These are phyloP conservation scores for Sarocladiaceae sp. DNA, from an alignment of 2,329 filamentous ascomycete species.

Conservation along the genomic window DNA sequence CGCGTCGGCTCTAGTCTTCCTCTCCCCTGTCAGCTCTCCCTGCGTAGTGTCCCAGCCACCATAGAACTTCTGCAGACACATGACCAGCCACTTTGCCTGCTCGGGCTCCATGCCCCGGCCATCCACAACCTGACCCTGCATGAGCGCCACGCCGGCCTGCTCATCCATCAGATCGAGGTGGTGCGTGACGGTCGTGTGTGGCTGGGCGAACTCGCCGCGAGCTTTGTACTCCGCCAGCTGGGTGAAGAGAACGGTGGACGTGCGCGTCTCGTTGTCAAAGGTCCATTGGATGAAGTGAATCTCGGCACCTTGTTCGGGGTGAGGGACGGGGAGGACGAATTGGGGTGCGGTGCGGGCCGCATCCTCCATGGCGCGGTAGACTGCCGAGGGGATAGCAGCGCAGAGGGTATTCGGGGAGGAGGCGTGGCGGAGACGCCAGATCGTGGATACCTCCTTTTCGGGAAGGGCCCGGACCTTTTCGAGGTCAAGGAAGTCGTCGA, in stretches of 20 bases:
- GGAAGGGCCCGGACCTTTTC: slow-evolving; percentile 69
- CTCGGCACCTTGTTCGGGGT: slow-evolving; percentile 64
- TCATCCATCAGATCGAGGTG: slow-evolving; percentile 71
- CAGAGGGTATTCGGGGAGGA: slow-evolving; percentile 68
- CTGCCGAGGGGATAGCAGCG: slow-evolving; percentile 67
- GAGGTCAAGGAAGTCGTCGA: slow-evolving; percentile 62
- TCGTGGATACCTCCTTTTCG: slow-evolving; percentile 71
- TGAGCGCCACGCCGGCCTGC: slow-evolving; percentile 68
- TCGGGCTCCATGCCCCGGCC: slow-evolving; percentile 69
- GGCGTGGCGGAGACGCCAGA: slow-evolving; percentile 88
- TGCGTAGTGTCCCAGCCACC: slow-evolving; percentile 51
- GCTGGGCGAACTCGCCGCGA: slow-evolving; percentile 79
- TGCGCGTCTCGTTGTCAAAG: slow-evolving; percentile 62
- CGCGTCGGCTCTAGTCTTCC: slow-evolving; percentile 51
- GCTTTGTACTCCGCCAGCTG: slow-evolving; percentile 90
- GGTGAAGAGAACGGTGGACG: slow-evolving; percentile 81
- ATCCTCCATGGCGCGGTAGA: slow-evolving; percentile 66
- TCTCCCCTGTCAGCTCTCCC: slow-evolving; percentile 27
- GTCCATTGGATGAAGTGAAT: slow-evolving; percentile 97
- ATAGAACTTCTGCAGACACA: slow-evolving; percentile 95
- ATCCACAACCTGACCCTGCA: slow-evolving; percentile 75
- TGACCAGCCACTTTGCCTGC: slow-evolving; percentile 82
- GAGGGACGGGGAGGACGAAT: slow-evolving; percentile 85
- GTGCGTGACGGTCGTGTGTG: slow-evolving; percentile 91
- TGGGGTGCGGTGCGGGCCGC: slow-evolving; percentile 72